phyloP scores from a whole-genome alignment of 257 asterid genomes.

The Scutellaria minor region DNA sequence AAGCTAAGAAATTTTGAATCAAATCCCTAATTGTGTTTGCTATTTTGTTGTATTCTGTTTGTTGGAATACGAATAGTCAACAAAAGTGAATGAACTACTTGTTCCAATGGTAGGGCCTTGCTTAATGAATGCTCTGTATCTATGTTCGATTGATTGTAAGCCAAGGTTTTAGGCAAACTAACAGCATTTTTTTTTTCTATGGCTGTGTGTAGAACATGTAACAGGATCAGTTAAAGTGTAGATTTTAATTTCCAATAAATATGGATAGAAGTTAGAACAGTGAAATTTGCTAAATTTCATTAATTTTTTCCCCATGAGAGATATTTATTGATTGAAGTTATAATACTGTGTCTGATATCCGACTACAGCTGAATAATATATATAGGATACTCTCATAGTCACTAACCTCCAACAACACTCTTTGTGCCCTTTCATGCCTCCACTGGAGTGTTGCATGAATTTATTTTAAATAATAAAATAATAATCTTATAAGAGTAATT shows the following conservation, averaged over 20 bases:
- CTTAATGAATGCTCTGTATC: conserved; percentile 16
- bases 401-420: background rate
- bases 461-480: background rate
- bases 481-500: background rate
- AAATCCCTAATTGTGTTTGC: background rate
- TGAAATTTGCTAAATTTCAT: background rate
- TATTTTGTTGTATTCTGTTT: background rate
- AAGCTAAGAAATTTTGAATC: background rate
- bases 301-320: background rate
- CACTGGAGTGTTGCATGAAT: background rate
- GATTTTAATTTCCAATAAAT: background rate
- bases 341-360: background rate
- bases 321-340: background rate
- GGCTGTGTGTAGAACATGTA: background rate
- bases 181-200: background rate
- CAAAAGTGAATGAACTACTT: background rate
- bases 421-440: background rate
- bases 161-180: background rate
- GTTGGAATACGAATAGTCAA: background rate
- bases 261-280: too few relatives aligned
- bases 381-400: background rate
- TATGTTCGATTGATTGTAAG: background rate
- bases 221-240: background rate
- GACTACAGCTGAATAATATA: background rate
- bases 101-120: conserved; percentile 29